Evolutionary conservation across 495 filamentous ascomycete genomes (phyloP).

Genomic region (Podospora conica): DNA sequence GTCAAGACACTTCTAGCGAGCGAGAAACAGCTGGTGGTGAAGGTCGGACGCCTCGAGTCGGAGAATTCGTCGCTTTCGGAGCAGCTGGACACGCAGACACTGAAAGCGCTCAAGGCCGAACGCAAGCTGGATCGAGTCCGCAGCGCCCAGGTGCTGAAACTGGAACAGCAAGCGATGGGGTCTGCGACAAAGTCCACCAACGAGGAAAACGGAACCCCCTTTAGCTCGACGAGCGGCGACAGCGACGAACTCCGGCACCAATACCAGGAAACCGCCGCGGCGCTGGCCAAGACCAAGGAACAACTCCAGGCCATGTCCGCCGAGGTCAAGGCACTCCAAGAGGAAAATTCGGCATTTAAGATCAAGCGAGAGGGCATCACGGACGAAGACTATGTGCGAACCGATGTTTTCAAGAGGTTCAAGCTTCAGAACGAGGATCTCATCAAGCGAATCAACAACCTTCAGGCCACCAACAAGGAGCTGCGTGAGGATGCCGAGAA

Average conservation of each 20-base stretch:
- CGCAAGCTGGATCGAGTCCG: conserved; percentile 84
- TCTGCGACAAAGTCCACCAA: conserved; percentile 47
- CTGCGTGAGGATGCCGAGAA: conserved; percentile 80
- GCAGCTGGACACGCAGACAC: conserved; percentile 74
- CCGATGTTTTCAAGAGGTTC: conserved; percentile 85
- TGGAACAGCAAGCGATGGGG: conserved; percentile 82
- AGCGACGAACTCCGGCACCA: conserved; percentile 54
- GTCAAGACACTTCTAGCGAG: conserved; percentile 66
- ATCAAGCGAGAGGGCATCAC: conserved; percentile 56
- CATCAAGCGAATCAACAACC: conserved; percentile 80
- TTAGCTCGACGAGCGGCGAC: conserved; percentile 52
- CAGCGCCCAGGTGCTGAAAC: conserved; percentile 82
- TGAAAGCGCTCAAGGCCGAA: conserved; percentile 90
- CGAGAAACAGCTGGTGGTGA: conserved; percentile 72
- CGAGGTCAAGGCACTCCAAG: conserved; percentile 73
- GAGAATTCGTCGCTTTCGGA: conserved; percentile 82
- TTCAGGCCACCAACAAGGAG: conserved; percentile 83
- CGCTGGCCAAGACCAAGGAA: conserved; percentile 74
- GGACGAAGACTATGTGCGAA: conserved; percentile 90
- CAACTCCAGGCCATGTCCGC: conserved; percentile 71
- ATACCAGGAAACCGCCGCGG: conserved; percentile 64
- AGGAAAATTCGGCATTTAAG: conserved; percentile 65
- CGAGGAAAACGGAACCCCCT: conserved; percentile 51
- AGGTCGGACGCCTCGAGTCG: conserved; percentile 65
- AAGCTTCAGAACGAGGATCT: conserved; percentile 88